These are phyloP conservation scores for Nicotiana tomentosiformis DNA, from an alignment of 257 asterid genomes.

Conservation along the genomic window DNA sequence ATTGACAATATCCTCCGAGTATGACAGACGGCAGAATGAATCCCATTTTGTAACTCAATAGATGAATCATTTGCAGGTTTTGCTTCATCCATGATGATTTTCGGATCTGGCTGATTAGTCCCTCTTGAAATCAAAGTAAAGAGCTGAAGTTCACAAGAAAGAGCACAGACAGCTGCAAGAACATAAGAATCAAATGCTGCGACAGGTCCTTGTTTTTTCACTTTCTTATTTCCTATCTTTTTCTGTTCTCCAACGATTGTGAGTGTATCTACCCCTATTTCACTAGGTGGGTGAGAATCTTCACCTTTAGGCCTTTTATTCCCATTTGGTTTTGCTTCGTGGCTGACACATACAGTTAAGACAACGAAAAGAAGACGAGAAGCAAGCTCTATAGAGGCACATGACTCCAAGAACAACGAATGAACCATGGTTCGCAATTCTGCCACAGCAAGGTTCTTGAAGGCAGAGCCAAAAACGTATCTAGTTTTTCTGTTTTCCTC, in stretches of 20 bases:
- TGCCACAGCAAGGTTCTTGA: slow-evolving; percentile 91
- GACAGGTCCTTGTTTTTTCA: slow-evolving; percentile 80
- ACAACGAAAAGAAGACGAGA: slow-evolving; percentile 96
- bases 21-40: slow-evolving; percentile 82
- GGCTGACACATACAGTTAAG: slow-evolving; percentile 92
- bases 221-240: slow-evolving; percentile 38
- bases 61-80: slow-evolving; percentile 46
- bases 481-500: slow-evolving; percentile 80
- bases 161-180: slow-evolving; percentile 95
- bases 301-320: slow-evolving; percentile 73
- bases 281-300: slow-evolving; percentile 31
- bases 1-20: slow-evolving; percentile 82
- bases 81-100: slow-evolving; percentile 24
- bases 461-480: slow-evolving; percentile 73
- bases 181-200: slow-evolving; percentile 98
- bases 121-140: slow-evolving; percentile 74
- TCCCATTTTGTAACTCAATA: slow-evolving; percentile 49
- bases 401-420: slow-evolving; percentile 79
- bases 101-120: slow-evolving; percentile 28
- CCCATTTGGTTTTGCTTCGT: slow-evolving; percentile 82
- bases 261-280: slow-evolving; percentile 32
- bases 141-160: slow-evolving; percentile 94
- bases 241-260: slow-evolving; percentile 29
- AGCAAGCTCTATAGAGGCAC: slow-evolving; percentile 87
- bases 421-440: slow-evolving; percentile 99